phyloP scores from a whole-genome alignment of 805 yeast species.

The Isabelozyma pseudorhagii region DNA sequence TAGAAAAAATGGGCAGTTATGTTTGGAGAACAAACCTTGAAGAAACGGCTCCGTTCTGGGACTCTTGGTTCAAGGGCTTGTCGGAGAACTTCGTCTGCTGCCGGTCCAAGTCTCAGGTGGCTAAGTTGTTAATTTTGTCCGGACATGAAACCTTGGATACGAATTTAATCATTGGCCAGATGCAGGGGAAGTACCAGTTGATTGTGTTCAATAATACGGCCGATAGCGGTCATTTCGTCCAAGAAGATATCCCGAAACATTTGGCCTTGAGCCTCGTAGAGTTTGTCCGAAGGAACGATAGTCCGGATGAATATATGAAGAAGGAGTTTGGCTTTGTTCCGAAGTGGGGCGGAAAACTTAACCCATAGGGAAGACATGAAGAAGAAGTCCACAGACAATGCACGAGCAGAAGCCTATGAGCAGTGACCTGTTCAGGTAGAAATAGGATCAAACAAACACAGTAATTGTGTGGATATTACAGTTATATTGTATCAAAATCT shows the following conservation, averaged over 20 bases:
- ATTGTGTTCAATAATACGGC: conserved; percentile 62
- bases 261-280: conserved; percentile 55
- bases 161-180: conserved; percentile 86
- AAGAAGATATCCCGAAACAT: conserved; percentile 80
- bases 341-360: conserved; percentile 36
- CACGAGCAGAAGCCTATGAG: too few species aligned
- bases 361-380: conserved; percentile 8
- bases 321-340: conserved; percentile 30
- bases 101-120: conserved; percentile 29
- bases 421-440: too few species aligned
- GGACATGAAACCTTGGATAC: conserved; percentile 89
- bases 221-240: conserved; percentile 84
- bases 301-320: conserved; percentile 26
- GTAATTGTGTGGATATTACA: too few species aligned
- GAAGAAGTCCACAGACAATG: too few species aligned
- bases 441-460: too few species aligned
- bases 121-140: conserved; percentile 76
- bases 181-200: conserved; percentile 95
- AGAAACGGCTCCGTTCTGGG: conserved; percentile 70
- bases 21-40: conserved; percentile 66
- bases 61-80: conserved; percentile 73
- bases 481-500: too few species aligned
- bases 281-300: conserved; percentile 46
- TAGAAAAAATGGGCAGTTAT: conserved; percentile 14
- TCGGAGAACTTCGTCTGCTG: conserved; percentile 48